These are phyloP conservation scores for Cytospora leucostoma DNA, from an alignment of 2,329 filamentous ascomycete genomes.

Conservation along the genomic window DNA sequence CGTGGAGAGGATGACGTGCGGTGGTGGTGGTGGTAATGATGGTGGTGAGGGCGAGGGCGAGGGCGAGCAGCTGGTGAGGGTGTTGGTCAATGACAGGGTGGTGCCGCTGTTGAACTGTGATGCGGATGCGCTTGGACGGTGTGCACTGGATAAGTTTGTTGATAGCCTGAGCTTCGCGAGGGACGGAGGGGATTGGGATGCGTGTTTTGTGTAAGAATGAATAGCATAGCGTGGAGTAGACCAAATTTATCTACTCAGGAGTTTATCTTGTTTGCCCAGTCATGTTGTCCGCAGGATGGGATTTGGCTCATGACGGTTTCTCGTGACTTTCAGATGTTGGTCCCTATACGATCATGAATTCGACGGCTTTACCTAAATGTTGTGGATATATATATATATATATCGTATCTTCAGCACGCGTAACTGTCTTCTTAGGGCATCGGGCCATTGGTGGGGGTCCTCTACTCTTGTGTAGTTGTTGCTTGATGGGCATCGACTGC, in stretches of 20 bases:
- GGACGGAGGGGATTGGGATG: conserved; percentile 70
- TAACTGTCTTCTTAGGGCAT: no score
- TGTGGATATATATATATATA: no score
- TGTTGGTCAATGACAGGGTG: conserved; percentile 83
- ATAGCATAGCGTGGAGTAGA: neutral
- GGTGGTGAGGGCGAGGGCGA: conserved; percentile 46
- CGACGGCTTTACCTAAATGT: neutral
- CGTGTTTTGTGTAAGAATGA: conserved; percentile 52
- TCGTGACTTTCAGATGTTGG: no score
- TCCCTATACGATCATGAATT: no score
- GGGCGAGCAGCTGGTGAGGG: conserved; percentile 69
- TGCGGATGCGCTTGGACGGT: conserved; percentile 70
- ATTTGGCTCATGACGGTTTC: no score
- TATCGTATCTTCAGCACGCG: neutral
- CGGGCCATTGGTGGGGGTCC: no score
- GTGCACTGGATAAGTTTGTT: conserved; percentile 69
- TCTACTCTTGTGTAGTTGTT: no score
- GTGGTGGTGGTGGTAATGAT: conserved; percentile 38
- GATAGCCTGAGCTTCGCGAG: conserved; percentile 73
- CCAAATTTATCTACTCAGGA: neutral
- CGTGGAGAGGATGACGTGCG: conserved; percentile 82
- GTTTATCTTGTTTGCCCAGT: neutral
- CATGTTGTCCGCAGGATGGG: no score
- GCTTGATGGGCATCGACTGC: no score
- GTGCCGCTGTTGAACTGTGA: conserved; percentile 70